Base-by-base conservation (phyloP, 495 filamentous ascomycete genomes). In the Usnea hakonensis region DNA sequence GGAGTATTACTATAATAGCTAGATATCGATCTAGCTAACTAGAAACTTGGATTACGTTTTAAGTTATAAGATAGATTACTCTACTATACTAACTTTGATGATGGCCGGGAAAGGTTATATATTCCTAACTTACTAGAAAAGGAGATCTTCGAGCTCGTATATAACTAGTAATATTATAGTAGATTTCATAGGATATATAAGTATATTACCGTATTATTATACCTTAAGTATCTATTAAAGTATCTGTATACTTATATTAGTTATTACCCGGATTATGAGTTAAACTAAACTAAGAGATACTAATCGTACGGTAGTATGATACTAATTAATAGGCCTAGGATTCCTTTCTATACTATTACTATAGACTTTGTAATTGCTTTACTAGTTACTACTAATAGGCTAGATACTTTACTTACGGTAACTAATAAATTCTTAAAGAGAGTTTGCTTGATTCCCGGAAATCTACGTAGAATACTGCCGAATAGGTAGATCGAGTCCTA, bases 291-390 rank as follows among this genome's bases (percentile, higher is more conserved):
- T 2, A 37, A n/a, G 33, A 14, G 48, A 2, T 38, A 68, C 41
- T 4, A 3, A 28, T 26, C 44, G 14, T 66, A 63, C 52, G 30
- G 40, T n/a, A 38, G 13, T 32, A 17, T 66, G 17, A 11, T 50
- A 2, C 60, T 36, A 17, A 66, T 68, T 32, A 26, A 13, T 14
- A 36, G 28, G 2, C 50, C 60, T 2, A 26, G 26, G n/a, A 57
- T 55, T 0, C 64, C 55, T 0, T 66, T 66, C 30, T 23, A 68
- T 53, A 68, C 53, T 3, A 3, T 68, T 0, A 23, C 50, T 37
- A 64, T 68, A 0, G 41, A 68, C 30, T 68, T 68, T 40, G 58
- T 68, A 19, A 3, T 68, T 0, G 33, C 48, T 0, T 16, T 68
- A 5, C 59, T 21, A 28, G 16, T 19, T 0, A 26, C 28, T 3